These are phyloP conservation scores for Blumeria graminis DNA, from an alignment of 2,329 filamentous ascomycete genomes.

Conservation along the genomic window DNA sequence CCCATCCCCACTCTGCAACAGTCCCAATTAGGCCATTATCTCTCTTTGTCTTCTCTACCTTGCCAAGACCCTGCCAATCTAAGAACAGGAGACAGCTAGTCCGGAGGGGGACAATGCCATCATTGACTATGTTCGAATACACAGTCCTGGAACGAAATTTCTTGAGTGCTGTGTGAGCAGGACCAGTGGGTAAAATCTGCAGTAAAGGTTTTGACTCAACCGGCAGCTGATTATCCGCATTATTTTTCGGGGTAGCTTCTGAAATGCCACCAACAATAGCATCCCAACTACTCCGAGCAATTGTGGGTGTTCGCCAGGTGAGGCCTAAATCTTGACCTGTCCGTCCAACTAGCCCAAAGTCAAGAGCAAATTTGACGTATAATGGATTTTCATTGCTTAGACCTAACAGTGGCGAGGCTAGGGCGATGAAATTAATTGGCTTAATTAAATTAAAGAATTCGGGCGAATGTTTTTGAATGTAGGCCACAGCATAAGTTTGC, in stretches of 20 bases:
- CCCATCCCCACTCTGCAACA: conserved; percentile 83
- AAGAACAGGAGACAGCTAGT: conserved; percentile 93
- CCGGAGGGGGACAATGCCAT: conserved; percentile 82
- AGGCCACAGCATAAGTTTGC: conserved; percentile 85
- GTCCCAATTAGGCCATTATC: conserved; percentile 85
- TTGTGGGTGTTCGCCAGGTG: conserved; percentile 75
- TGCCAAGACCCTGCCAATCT: conserved; percentile 82
- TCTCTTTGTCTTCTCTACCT: conserved; percentile 79
- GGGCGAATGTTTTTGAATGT: conserved; percentile 89
- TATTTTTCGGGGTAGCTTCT: conserved; percentile 29
- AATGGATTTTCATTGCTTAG: conserved; percentile 93
- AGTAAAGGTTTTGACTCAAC: conserved; percentile 73
- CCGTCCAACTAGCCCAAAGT: conserved; percentile 87
- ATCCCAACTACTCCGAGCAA: conserved; percentile 69
- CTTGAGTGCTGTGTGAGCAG: conserved; percentile 64
- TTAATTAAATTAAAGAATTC: conserved; percentile 68
- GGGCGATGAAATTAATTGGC: conserved; percentile 71
- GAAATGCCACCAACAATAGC: conserved; percentile 65
- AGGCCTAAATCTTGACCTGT: conserved; percentile 88
- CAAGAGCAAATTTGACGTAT: conserved; percentile 89
- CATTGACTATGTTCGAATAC: conserved; percentile 94
- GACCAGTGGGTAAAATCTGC: conserved; percentile 72
- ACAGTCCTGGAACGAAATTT: conserved; percentile 79
- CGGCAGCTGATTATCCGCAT: conserved; percentile 35
- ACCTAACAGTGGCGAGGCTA: conserved; percentile 73